phyloP scores from a whole-genome alignment of 306 rosid genomes.

The Biancaea sappan region DNA sequence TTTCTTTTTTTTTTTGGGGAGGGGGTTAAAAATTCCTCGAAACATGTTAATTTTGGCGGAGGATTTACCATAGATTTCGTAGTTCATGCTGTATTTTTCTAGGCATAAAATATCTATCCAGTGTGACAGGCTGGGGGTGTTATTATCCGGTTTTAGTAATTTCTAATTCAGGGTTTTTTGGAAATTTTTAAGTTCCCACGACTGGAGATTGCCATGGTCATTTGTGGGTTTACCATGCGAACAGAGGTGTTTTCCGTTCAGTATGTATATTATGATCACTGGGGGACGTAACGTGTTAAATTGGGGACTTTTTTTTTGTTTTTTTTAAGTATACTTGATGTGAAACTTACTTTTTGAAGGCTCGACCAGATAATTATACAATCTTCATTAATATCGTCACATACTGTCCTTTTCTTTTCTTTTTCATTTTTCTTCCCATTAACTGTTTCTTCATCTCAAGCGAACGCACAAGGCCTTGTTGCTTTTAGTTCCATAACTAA shows the following conservation, averaged over 20 bases:
- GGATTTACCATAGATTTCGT: background rate
- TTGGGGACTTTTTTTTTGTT: background rate
- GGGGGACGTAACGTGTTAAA: background rate
- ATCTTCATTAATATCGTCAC: background rate
- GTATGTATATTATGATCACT: background rate
- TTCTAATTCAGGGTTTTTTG: background rate
- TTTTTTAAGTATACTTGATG: too few relatives aligned
- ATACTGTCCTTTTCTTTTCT: background rate
- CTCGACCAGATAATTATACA: background rate
- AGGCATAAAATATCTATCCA: background rate
- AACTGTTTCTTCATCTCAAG: background rate
- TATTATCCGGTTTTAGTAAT: background rate
- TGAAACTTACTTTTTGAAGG: conserved; percentile 1
- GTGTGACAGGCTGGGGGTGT: background rate
- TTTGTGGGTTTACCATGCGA: background rate
- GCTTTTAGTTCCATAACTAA: background rate
- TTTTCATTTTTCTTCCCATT: background rate
- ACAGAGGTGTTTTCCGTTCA: background rate
- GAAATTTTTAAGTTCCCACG: background rate
- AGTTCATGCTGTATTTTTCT: background rate
- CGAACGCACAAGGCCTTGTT: background rate
- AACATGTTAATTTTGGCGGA: background rate
- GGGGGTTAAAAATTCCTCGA: background rate
- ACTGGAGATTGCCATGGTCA: background rate
- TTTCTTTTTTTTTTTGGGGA: background rate